Conservation (phyloP, 1,284 basidiomycete genomes). For the Cryptococcus wingfieldii region DNA sequence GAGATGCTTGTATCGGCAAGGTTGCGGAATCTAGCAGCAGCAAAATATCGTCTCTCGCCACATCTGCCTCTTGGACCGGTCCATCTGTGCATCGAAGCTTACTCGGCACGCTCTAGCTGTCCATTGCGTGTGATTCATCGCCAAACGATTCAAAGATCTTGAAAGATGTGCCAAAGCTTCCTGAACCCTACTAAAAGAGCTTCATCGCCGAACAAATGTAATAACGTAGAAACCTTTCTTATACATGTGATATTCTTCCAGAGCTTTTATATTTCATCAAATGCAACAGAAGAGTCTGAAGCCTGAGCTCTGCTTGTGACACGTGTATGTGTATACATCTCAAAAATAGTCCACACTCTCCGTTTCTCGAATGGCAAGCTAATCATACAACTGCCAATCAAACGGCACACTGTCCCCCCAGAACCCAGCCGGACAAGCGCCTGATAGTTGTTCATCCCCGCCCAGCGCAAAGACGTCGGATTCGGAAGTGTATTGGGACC, state of each 20-base stretch:
- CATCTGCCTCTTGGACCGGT: conserved; percentile 6
- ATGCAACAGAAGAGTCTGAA: too few relatives aligned
- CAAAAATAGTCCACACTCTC: too few relatives aligned
- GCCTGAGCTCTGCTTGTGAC: too few relatives aligned
- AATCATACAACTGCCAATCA: conserved; percentile 37
- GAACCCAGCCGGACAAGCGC: conserved; percentile 23
- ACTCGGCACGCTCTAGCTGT: conserved; percentile 3
- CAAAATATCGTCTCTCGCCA: conserved; percentile 8
- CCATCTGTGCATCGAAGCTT: background rate
- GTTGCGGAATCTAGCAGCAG: conserved; percentile 8
- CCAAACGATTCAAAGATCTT: too few relatives aligned
- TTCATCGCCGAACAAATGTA: too few relatives aligned
- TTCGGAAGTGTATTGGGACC: conserved; percentile 12
- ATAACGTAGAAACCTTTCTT: too few relatives aligned
- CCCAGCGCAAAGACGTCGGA: conserved; percentile 21
- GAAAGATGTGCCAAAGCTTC: too few relatives aligned
- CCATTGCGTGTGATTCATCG: conserved; percentile 8
- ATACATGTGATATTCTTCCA: too few relatives aligned
- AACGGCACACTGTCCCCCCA: conserved; percentile 30
- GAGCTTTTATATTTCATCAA: too few relatives aligned
- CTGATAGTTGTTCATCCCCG: conserved; percentile 12
- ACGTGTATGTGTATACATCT: too few relatives aligned
- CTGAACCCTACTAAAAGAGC: too few relatives aligned
- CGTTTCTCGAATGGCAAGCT: background rate
- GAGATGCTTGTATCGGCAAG: conserved; percentile 38